Percentiles rank a stretch among this genome's conserved stretches.
Conservation (phyloP, 805 yeast species). For the Wickerhamiella sergipiensis region DNA sequence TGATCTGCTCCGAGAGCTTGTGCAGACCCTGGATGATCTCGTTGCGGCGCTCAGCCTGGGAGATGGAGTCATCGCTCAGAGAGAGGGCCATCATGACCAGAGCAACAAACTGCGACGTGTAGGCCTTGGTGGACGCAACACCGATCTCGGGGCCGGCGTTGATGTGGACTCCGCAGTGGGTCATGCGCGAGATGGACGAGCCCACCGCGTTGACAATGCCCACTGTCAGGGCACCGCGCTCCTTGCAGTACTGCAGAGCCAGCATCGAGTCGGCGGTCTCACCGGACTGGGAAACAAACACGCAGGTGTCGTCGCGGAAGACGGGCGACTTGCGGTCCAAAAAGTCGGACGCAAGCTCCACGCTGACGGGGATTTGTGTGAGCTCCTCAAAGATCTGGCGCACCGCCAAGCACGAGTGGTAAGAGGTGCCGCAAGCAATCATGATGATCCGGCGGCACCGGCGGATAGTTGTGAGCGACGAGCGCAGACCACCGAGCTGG, state of each 20-base stretch:
- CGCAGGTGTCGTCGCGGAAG: conserved; percentile 94
- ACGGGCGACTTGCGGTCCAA: conserved; percentile 93
- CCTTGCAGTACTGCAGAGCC: conserved; percentile 89
- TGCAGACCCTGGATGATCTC: conserved; percentile 80
- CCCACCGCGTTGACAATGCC: conserved; percentile 98
- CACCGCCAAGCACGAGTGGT: conserved; percentile 95
- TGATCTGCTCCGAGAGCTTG: conserved; percentile 74
- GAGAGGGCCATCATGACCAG: conserved; percentile 92
- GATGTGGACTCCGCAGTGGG: conserved; percentile 98
- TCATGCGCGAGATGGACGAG: conserved; percentile 88
- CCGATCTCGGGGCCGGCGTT: conserved; percentile 99
- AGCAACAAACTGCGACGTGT: conserved; percentile 96
- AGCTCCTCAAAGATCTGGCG: conserved; percentile 93
- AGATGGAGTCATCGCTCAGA: conserved; percentile 81
- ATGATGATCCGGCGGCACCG: conserved; percentile 89
- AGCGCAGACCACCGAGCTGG: conserved; percentile 79
- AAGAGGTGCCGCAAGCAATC: conserved; percentile 99
- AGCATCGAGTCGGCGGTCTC: conserved; percentile 97
- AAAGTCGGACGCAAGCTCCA: conserved; percentile 23
- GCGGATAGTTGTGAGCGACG: conserved; percentile 76
- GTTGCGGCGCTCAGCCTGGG: conserved; percentile 58
- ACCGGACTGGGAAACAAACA: conserved; percentile 97
- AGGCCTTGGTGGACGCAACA: conserved; percentile 97
- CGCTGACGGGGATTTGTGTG: conserved; percentile 42
- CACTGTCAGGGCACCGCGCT: conserved; percentile 92